Base-by-base conservation (phyloP, 176 grass and related monocot species). In the Aegilops umbellulata region DNA sequence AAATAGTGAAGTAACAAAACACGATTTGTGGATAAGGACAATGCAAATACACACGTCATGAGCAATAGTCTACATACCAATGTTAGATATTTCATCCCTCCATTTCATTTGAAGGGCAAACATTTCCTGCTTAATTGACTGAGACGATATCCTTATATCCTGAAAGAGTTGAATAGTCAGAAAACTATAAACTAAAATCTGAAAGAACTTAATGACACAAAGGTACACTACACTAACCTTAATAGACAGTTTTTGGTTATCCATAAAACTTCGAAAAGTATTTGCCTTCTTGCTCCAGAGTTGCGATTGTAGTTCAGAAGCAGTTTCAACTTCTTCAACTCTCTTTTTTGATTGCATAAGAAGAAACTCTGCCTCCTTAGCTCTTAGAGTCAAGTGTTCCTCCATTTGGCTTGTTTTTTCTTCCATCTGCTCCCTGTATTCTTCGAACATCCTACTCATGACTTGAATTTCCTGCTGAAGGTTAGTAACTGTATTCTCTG, bases 261-360 rank as follows among this genome's bases (percentile, higher is more conserved):
- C 84, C 31, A 93, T 84, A 77, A 87, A 97, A 83, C 79, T 88
- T 78, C 79, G 87, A n/a, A 93, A 97, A 80, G 89, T 82, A 68
- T 94, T 90, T 83, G 95, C 83, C 83, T 91, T 97, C 77, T 85
- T 88, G 47, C 74, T 99, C 97, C 97, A 99, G 69, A 86, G 86
- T 76, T 94, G 92, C 17, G 80, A 90, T 76, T 92, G 91, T 72
- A 88, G 74, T 83, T 99, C 76, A 29, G 94, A 93, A 81, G 71
- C 79, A 47, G 82, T 85, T 65, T 99, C 89, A 66, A 97, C 77
- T 60, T 99, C 97, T 83, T 92, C 87, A 68, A 87, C 72, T 90
- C 79, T 97, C 46, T 71, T 99, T 85, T 87, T 78, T 30, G 97
- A 99, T 86, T 90, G 83, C 27, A 77, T 82, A 75, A 99, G 69